A percentile compares a stretch with the other conserved stretches of the same genome.
These are phyloP conservation scores for Epichloe festucae DNA, from an alignment of 2,329 filamentous ascomycete species.

Conservation along the genomic window DNA sequence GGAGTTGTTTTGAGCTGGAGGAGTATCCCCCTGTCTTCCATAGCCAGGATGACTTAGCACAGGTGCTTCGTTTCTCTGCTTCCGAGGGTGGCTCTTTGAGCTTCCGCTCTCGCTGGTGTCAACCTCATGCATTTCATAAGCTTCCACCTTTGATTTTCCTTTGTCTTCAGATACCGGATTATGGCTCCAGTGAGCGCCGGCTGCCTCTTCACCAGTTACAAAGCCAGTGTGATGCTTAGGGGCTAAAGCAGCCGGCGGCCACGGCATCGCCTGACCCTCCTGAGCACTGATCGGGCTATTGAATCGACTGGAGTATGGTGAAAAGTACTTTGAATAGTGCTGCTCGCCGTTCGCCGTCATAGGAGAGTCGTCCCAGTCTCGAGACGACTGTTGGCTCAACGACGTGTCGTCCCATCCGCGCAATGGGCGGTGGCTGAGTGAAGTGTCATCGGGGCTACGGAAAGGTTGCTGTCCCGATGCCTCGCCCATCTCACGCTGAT, in stretches of 20 bases:
- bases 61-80: constrained; percentile 21
- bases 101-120: constrained; percentile 13
- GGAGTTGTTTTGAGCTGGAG: constrained; percentile 10
- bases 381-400: constrained; percentile 38
- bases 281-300: constrained; percentile 40
- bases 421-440: constrained; percentile 40
- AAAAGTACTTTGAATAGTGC: constrained; percentile 36
- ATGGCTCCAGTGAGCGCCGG: background rate
- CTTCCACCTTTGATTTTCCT: constrained; percentile 28
- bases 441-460: constrained; percentile 28
- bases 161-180: constrained; percentile 18
- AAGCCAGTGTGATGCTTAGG: constrained; percentile 10
- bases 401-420: constrained; percentile 43
- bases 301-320: constrained; percentile 47
- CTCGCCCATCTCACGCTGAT: constrained; percentile 17
- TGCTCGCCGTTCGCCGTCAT: constrained; percentile 29
- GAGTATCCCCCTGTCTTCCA: constrained; percentile 21
- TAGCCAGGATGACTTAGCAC: constrained; percentile 34
- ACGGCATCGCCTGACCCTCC: constrained; percentile 22
- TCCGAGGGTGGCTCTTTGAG: constrained; percentile 6
- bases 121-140: constrained; percentile 36
- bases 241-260: constrained; percentile 18
- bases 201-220: constrained; percentile 2
- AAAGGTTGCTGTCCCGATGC: constrained; percentile 15
- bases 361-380: constrained; percentile 41